Evolutionary conservation across 2,329 filamentous ascomycete genomes (phyloP).

Genomic region (Penicillium sp.): DNA sequence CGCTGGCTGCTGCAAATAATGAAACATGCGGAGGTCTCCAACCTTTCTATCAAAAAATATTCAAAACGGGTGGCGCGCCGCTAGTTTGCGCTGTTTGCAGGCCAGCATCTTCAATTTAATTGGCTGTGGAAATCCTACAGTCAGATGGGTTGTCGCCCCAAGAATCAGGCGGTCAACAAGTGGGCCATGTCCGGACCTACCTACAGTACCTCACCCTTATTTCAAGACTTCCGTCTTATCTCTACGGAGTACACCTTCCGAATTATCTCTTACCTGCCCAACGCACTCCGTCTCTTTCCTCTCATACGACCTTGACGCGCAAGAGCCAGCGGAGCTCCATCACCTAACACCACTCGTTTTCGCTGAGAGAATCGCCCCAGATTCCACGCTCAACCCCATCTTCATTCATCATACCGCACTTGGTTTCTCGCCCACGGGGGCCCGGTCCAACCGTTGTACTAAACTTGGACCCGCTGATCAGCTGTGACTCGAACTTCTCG

Average conservation of each 20-base stretch:
- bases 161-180: not conserved
- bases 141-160: not conserved
- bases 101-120: not conserved
- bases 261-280: too few relatives aligned
- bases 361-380: not conserved
- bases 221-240: too few relatives aligned
- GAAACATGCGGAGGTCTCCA: slow-evolving; percentile 6
- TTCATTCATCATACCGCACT: not conserved
- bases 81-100: slow-evolving; percentile 32
- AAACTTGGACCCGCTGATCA: not conserved
- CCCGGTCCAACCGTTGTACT: too few relatives aligned
- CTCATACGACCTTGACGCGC: not conserved
- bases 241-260: not conserved
- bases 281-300: too few relatives aligned
- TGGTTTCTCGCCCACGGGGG: too few relatives aligned
- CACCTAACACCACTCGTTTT: not conserved
- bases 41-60: slow-evolving; percentile 24
- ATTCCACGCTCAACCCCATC: not conserved
- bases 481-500: not conserved
- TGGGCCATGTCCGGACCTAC: not conserved
- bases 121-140: not conserved
- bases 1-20: not conserved
- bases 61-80: slow-evolving; percentile 17
- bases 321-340: not conserved
- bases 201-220: not conserved